A percentile compares a stretch with the other conserved stretches of the same genome.
phyloP scores from a whole-genome alignment of 1,139 yeast genomes.

The Taphrina wiesneri region DNA sequence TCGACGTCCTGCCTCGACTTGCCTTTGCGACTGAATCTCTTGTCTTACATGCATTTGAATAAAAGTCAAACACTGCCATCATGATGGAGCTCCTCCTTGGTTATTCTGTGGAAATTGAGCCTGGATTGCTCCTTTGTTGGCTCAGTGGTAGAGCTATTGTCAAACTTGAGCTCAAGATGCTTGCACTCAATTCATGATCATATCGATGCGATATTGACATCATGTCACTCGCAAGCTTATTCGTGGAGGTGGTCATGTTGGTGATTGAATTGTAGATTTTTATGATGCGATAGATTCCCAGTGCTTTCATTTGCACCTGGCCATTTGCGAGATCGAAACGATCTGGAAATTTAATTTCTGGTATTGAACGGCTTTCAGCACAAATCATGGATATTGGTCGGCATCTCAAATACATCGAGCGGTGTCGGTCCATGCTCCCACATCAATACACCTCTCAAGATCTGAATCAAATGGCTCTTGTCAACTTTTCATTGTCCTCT shows the following conservation, averaged over 20 bases:
- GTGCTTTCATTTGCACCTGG: no score
- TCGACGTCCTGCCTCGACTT: background rate
- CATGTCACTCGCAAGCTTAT: no score
- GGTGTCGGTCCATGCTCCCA: constrained; percentile 47
- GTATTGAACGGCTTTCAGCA: no score
- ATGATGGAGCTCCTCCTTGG: background rate
- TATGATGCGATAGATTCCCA: no score
- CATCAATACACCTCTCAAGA: constrained; percentile 50
- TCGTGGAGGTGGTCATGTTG: no score
- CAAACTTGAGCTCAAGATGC: background rate
- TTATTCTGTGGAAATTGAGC: background rate
- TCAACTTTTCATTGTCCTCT: constrained; percentile 68
- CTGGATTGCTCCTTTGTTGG: background rate
- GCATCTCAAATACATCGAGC: constrained; percentile 44
- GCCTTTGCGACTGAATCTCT: background rate
- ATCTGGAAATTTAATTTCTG: no score
- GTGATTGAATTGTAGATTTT: no score
- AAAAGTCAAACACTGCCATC: background rate
- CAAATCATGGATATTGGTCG: no score
- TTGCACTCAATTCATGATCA: no score
- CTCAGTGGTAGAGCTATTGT: background rate
- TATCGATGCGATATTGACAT: no score
- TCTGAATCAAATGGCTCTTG: constrained; percentile 63
- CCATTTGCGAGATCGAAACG: no score
- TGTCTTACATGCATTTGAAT: background rate